phyloP scores from a whole-genome alignment of 2,329 filamentous ascomycete genomes.

The Alternaria longipes region DNA sequence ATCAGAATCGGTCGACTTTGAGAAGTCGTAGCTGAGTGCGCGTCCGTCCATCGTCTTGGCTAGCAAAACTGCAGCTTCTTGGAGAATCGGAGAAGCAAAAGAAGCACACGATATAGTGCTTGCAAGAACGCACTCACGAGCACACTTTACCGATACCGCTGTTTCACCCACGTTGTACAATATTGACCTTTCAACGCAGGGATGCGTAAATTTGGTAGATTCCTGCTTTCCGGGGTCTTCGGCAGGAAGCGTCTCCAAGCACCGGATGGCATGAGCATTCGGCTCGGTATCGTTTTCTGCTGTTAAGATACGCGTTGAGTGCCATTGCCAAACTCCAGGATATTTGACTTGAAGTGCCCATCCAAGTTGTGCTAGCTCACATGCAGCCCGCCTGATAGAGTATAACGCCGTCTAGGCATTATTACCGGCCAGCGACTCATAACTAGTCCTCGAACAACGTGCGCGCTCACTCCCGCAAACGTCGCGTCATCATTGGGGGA shows the following conservation, averaged over 20 bases:
- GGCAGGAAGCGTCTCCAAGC: neutral
- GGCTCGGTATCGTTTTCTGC: neutral
- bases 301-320: neutral
- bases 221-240: neutral
- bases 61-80: neutral
- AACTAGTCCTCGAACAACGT: slow-evolving; percentile 21
- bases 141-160: neutral
- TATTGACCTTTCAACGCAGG: neutral
- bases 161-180: neutral
- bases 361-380: neutral
- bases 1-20: neutral
- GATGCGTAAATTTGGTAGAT: neutral
- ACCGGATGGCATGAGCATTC: neutral
- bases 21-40: neutral
- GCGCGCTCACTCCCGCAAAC: slow-evolving; percentile 10
- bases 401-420: slow-evolving; percentile 12
- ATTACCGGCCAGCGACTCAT: slow-evolving; percentile 29
- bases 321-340: neutral
- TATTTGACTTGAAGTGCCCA: neutral
- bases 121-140: too few relatives aligned
- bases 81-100: neutral
- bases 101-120: neutral
- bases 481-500: slow-evolving; percentile 15
- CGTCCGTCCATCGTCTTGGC: neutral
- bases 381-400: slow-evolving; percentile 14